A percentile compares a stretch with the other conserved stretches of the same genome.
phyloP scores from a whole-genome alignment of 345 rosid species.

The Lumnitzera racemosa region DNA sequence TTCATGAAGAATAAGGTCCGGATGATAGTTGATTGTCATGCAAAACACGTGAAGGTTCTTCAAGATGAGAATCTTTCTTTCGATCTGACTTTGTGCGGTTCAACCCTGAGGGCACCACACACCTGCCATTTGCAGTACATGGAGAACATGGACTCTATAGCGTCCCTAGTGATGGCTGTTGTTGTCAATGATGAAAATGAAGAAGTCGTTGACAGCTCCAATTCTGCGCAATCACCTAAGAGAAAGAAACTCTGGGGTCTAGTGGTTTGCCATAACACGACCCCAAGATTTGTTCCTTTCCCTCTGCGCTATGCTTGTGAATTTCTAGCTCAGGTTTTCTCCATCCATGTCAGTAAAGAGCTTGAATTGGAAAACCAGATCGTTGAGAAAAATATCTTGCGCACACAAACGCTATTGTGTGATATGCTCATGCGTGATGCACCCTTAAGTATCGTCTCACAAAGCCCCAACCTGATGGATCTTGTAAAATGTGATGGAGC shows the following conservation, averaged over 20 bases:
- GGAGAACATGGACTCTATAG: constrained; percentile 91
- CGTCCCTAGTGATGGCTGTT: constrained; percentile 97
- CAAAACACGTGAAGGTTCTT: constrained; percentile 78
- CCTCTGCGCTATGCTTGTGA: constrained; percentile 97
- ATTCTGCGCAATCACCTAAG: constrained; percentile 47
- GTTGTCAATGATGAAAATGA: constrained; percentile 79
- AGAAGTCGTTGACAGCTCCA: constrained; percentile 29
- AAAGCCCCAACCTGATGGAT: constrained; percentile 85
- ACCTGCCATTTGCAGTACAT: constrained; percentile 89
- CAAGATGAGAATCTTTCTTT: constrained; percentile 82
- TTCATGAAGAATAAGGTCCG: constrained; percentile 96
- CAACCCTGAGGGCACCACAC: constrained; percentile 91
- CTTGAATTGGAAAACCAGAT: constrained; percentile 78
- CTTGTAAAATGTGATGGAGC: constrained; percentile 97
- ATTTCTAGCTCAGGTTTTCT: constrained; percentile 89
- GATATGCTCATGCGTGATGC: constrained; percentile 97
- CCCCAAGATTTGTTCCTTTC: constrained; percentile 89
- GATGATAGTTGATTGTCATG: constrained; percentile 88
- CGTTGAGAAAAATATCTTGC: constrained; percentile 77
- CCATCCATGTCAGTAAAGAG: constrained; percentile 88
- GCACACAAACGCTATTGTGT: constrained; percentile 86
- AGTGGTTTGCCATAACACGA: constrained; percentile 85
- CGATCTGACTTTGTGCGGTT: constrained; percentile 86
- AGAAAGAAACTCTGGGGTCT: constrained; percentile 93
- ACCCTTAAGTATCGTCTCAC: constrained; percentile 80